phyloP scores from a whole-genome alignment of 495 filamentous ascomycete genomes.

The Entonaema liquescens region DNA sequence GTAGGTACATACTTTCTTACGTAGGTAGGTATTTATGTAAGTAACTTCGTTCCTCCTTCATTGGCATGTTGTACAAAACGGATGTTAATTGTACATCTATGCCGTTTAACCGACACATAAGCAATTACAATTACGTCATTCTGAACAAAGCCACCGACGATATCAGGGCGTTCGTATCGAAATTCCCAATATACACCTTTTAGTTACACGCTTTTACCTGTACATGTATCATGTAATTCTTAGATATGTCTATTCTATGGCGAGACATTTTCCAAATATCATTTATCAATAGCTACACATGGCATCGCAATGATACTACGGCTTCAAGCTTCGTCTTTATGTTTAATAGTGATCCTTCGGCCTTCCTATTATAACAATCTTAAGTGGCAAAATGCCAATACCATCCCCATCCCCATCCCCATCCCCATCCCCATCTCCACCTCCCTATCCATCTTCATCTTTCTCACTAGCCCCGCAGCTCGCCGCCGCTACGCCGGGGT shows the following conservation, averaged over 20 bases:
- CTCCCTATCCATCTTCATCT: not conserved
- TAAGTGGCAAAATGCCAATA: conserved; percentile 12
- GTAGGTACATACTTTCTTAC: not conserved
- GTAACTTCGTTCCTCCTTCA: not conserved
- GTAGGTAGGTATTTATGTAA: not conserved
- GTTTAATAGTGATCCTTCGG: not conserved
- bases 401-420: conserved; percentile 9
- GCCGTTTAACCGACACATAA: conserved; percentile 24
- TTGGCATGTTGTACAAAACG: conserved; percentile 6
- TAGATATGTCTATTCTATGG: not conserved
- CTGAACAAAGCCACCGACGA: conserved; percentile 26
- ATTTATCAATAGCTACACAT: conserved; percentile 13
- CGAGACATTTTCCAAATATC: not conserved
- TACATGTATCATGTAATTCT: too few relatives aligned
- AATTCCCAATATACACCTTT: not conserved
- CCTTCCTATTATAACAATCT: not conserved
- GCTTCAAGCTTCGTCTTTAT: not conserved
- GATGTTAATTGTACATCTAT: conserved; percentile 6
- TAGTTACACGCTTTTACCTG: not conserved
- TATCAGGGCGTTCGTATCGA: not conserved
- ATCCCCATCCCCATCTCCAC: conserved; percentile 5
- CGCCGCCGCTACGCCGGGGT: conserved; percentile 19
- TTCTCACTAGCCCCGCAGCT: conserved; percentile 24
- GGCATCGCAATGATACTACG: conserved; percentile 8
- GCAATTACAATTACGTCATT: conserved; percentile 32